These are phyloP conservation scores for Candida taoyuanica DNA, from an alignment of 805 yeast species.

Conservation along the genomic window DNA sequence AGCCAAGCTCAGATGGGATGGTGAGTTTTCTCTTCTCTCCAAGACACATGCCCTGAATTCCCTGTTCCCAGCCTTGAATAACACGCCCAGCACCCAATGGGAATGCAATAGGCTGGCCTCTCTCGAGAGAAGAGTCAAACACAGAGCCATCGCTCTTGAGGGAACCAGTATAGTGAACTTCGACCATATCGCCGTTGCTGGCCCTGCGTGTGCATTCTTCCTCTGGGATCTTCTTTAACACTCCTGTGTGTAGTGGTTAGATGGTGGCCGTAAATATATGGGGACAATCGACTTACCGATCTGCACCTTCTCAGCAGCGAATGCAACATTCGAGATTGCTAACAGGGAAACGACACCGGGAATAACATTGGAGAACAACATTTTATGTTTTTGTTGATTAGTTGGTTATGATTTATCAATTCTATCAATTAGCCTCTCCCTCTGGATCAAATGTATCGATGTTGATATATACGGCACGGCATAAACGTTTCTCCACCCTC, in stretches of 20 bases:
- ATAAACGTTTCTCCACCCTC: too few relatives aligned
- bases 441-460: too few relatives aligned
- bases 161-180: constrained; percentile 77
- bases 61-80: constrained; percentile 89
- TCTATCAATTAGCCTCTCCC: too few relatives aligned
- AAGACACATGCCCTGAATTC: constrained; percentile 69
- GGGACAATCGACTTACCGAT: constrained; percentile 15
- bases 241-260: constrained; percentile 27
- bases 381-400: too few relatives aligned
- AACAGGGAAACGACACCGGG: background rate
- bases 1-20: constrained; percentile 75
- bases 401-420: too few relatives aligned
- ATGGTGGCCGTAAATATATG: too few relatives aligned
- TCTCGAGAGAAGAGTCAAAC: constrained; percentile 67
- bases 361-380: background rate
- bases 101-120: constrained; percentile 68
- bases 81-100: constrained; percentile 76
- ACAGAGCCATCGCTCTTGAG: constrained; percentile 57
- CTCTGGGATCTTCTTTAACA: constrained; percentile 43
- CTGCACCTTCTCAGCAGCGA: constrained; percentile 10
- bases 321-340: background rate
- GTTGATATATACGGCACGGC: too few relatives aligned
- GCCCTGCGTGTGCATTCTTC: constrained; percentile 56
- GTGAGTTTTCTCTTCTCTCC: constrained; percentile 79
- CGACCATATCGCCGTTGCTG: constrained; percentile 57